Evolutionary conservation across 2,329 filamentous ascomycete species (phyloP), one percentile per base, ranked within the genome.

Genomic region (Torrubiellomyces zombiae): DNA sequence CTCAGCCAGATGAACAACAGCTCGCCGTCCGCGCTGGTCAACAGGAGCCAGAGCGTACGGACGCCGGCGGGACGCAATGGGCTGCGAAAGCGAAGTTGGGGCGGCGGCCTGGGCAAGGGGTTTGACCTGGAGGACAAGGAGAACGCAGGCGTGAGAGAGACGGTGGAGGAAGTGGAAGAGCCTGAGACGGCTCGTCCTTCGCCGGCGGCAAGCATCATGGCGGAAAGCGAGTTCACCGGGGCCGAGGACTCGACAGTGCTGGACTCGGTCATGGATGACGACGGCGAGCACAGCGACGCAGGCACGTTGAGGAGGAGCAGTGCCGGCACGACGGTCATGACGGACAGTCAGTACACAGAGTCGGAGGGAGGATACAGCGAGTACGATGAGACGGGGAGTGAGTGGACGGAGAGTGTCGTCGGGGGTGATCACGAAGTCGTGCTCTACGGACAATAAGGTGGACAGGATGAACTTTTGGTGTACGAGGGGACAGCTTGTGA

Each of bases 1-100:
- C 67, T 95, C 18, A 91, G 77, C 45, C 81, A 94, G 51, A 91
- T 95, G 38, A 80, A 71, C 27, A 74, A 75, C 45, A 86, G 89
- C 42, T 59, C 68, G 17, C 58, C 71, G 5, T 55, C 53, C 6
- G 63, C 67, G 12, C 70, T 67, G 23, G 60, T 92, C 35, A 76
- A 75, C 53, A 66, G 79, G 31, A 85, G 76, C 46, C 76, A 85
- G 45, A 83, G 77, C 29, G 76, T 82, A 36, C 74, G 78, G 38
- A 69, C 68, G 13, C 61, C 70, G 15, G 55, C 52, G 4, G 43
- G 36, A 13, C 37, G 33, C 18, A 58, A 60, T 14, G 53, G 56
- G 1, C 45, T 67, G 23, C 63, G 77, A 23, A 82, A 83, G 51
- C 57, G 63, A 21, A 81, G 75, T 40, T 82, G 76, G 75, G 69